Base-by-base conservation (phyloP, 805 yeast species). In the Barnettozyma botsteinii region DNA sequence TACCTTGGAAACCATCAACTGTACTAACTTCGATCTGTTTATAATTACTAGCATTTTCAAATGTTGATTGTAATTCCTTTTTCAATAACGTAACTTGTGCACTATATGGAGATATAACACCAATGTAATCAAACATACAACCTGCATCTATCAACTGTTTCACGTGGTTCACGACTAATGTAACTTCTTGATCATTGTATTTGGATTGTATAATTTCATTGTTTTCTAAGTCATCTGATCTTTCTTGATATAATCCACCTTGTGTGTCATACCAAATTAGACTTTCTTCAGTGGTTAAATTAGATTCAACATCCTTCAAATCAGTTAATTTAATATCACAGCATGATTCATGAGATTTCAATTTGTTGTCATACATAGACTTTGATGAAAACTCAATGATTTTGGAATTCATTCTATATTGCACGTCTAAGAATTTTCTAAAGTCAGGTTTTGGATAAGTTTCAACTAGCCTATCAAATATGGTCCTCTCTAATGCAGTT, bases 1-100 rank as follows among this genome's bases (percentile, higher is more conserved):
- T 68, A 2, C 98, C 98, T 65, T 91, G 98, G 54, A 91, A 93
- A 1, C 97, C 97, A 63, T 91, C 98, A 5, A 91, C 91, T 0
- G 97, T 86, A 5, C 95, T 77, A 0, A 89, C 75, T 55, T 91
- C 98, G 6, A 91, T 30, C 38, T 37, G 28, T 23, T 19, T 30
- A 15, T 29, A 28, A 22, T 30, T 24, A 2, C 5, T 4, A 5
- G 17, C 14, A 4, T 17, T 19, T 31, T 40, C 47, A 29, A 27
- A 38, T 10, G 14, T 17, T 15, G 31, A n/a, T 9, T 25, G 15
- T 18, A 45, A 25, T 10, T 28, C 33, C 15, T 36, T 38, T 26
- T 52, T 53, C 10, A 91, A 49, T 12, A 73, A 53, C 0, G 81
- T 59, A 1, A 88, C 95, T 56, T 91, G 98, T 0, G 95, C 95